Percentiles rank a stretch among this genome's conserved stretches.
phyloP scores from a whole-genome alignment of 306 rosid genomes.

The Clitoria ternatea region DNA sequence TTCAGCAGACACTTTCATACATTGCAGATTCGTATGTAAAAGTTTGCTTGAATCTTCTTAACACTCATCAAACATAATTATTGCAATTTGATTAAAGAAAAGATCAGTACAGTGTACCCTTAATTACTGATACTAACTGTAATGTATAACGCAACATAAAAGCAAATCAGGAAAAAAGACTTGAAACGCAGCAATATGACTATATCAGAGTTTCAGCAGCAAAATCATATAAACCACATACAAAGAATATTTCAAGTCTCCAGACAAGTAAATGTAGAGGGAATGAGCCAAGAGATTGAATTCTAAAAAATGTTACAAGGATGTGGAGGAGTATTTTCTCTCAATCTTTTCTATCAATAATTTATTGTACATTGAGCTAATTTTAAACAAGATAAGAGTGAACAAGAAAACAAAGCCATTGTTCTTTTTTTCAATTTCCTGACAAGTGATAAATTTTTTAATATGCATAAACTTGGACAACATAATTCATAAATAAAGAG shows the following conservation, averaged over 20 bases:
- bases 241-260: neutral
- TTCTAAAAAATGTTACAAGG: neutral
- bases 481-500: neutral
- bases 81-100: constrained; percentile 57
- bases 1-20: constrained; percentile 37
- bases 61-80: constrained; percentile 64
- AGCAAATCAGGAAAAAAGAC: neutral
- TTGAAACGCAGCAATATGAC: neutral
- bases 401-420: neutral
- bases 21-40: constrained; percentile 35
- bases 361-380: neutral
- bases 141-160: neutral
- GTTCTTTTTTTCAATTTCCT: neutral
- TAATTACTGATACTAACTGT: constrained; percentile 15
- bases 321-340: neutral
- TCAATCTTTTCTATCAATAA: neutral
- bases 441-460: neutral
- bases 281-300: neutral
- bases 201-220: neutral
- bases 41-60: constrained; percentile 43
- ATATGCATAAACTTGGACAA: constrained; percentile 1
- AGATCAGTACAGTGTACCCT: constrained; percentile 26
- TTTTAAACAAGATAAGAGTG: neutral
- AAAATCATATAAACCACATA: neutral
- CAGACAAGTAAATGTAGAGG: neutral